Conservation (phyloP, 2,329 filamentous ascomycete species). For the Fusarium annulatum region DNA sequence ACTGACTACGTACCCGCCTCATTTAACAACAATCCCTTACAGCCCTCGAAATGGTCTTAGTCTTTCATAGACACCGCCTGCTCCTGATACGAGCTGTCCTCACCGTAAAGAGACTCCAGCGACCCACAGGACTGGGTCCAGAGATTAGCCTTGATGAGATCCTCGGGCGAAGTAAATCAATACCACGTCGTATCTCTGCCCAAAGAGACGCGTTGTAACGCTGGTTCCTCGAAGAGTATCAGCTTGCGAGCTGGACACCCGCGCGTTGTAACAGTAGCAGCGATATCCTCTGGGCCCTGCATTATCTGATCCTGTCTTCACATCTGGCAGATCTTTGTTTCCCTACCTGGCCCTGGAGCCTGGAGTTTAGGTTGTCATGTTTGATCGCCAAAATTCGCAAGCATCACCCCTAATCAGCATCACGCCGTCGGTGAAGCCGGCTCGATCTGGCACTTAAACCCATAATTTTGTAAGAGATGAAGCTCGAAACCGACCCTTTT, state of each 20-base stretch:
- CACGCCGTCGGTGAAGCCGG: background rate
- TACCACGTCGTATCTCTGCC: conserved; percentile 20
- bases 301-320: conserved; percentile 19
- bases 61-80: background rate
- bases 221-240: conserved; percentile 10
- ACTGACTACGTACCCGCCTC: conserved; percentile 1
- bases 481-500: background rate
- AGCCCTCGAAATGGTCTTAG: background rate
- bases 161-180: conserved; percentile 22
- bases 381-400: conserved; percentile 29
- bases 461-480: background rate
- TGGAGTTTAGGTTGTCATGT: background rate
- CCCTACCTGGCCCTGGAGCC: background rate
- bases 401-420: conserved; percentile 4
- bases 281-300: conserved; percentile 3
- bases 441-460: background rate
- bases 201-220: conserved; percentile 16
- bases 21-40: conserved; percentile 19
- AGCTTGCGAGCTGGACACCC: conserved; percentile 25
- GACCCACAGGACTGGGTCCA: conserved; percentile 26
- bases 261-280: conserved; percentile 13
- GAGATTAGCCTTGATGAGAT: conserved; percentile 35
- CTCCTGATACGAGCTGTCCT: conserved; percentile 3
- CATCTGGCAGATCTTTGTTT: conserved; percentile 18
- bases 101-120: conserved; percentile 12